Percentiles rank a stretch among this genome's conserved stretches.
Conservation (phyloP, 148 eudicot species). For the Hydrangea macrophylla region DNA sequence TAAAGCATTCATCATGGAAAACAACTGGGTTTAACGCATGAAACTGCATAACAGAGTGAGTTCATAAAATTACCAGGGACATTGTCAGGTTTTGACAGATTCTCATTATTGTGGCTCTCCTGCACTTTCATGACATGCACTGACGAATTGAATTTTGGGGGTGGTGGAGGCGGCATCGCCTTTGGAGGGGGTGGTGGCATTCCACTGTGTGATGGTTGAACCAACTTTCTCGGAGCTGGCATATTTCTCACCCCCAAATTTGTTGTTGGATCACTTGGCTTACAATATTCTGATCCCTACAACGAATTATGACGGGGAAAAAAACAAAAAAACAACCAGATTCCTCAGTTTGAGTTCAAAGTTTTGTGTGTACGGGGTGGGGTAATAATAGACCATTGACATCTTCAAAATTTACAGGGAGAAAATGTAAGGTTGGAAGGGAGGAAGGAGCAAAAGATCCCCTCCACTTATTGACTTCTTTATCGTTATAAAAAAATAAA, state of each 20-base stretch:
- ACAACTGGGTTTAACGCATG: neutral
- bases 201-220: slow-evolving; percentile 26
- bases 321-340: slow-evolving; percentile 25
- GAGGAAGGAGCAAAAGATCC: too few relatives aligned
- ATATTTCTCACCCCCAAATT: slow-evolving; percentile 34
- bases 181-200: slow-evolving; percentile 42
- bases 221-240: slow-evolving; percentile 44
- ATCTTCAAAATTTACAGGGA: too few relatives aligned
- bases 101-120: slow-evolving; percentile 19
- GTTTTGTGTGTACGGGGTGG: too few relatives aligned
- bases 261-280: slow-evolving; percentile 30
- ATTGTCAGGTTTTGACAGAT: slow-evolving; percentile 24
- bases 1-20: neutral
- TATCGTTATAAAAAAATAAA: too few relatives aligned
- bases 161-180: slow-evolving; percentile 35
- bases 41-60: neutral
- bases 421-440: too few relatives aligned
- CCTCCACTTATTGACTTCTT: too few relatives aligned
- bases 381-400: too few relatives aligned
- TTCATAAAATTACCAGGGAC: slow-evolving; percentile 55
- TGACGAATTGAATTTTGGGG: slow-evolving; percentile 42
- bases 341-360: slow-evolving; percentile 3
- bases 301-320: slow-evolving; percentile 24
- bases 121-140: slow-evolving; percentile 20
- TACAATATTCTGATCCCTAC: slow-evolving; percentile 49